Base-by-base conservation (phyloP, 768 basidiomycete species). In the Hebeloma cylindrosporum region DNA sequence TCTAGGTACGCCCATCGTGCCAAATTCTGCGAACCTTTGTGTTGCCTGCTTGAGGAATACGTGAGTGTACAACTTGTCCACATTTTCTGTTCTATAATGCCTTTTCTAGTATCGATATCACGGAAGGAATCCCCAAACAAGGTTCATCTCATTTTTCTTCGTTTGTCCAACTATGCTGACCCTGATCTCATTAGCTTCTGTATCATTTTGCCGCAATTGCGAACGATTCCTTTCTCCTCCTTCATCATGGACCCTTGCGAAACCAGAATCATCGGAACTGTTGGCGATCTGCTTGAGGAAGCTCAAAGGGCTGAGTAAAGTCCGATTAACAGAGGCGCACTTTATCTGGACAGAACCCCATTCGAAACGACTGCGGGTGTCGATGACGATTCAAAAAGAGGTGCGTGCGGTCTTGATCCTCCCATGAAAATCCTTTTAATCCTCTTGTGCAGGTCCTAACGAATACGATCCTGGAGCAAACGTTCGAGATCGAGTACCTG, bases 341-440 rank as follows among this genome's bases (percentile, higher is more conserved):
- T 98, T 98, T 65, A 92, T 98, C 59, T 99, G 96, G 96, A 99
- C 96, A 16, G 96, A 99, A 61, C 96, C 96, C 2, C 95, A 99
- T 68, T 93, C 90, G 28, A 93, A 94, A 60, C 79, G 96, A 27
- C 64, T 98, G 50, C 80, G 92, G 35, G 83, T 99, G 43, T 95
- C 95, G 41, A 70, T 99, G 57, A 96, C 95, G 0, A 93, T 99
- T 50, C 96, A 99, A 70, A 99, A 99, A 73, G 96, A 98, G 77
- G 93, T 93, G 34, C 10, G 11, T 16, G 8, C 11, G 29, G 18
- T 40, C 6, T 0, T 3, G 21, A 7, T 21, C 20, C 10, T 25
- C 13, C 25, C 5, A 9, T 38, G 36, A 6, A 5, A 21, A 34
- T 0, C 14, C 2, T 20, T 34, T 40, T 17, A 53, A 18, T 29